phyloP scores from a whole-genome alignment of 176 grass and related monocot genomes.

The Otatea glauca region DNA sequence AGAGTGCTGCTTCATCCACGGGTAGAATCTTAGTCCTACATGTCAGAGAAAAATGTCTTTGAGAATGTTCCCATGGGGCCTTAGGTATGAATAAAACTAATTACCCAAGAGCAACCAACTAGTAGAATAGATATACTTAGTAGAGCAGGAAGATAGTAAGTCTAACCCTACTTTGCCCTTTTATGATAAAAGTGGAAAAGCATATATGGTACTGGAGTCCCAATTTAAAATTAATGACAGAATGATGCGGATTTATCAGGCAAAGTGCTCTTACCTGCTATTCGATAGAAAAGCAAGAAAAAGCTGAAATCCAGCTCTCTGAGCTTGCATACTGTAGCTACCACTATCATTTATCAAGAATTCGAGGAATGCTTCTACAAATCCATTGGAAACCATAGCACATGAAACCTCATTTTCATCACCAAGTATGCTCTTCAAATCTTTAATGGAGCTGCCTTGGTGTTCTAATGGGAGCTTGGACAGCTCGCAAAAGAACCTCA shows the following conservation, averaged over 20 bases:
- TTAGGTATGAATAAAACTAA: not conserved
- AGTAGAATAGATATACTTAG: constrained; percentile 9
- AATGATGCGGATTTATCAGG: not conserved
- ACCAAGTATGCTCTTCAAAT: constrained; percentile 71
- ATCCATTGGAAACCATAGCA: constrained; percentile 76
- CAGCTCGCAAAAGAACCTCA: constrained; percentile 68
- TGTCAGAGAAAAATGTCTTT: constrained; percentile 17
- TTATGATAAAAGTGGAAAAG: constrained; percentile 13
- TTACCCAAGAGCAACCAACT: constrained; percentile 6
- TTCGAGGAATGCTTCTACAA: constrained; percentile 77
- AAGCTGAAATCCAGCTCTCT: constrained; percentile 62
- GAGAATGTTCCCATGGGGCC: constrained; percentile 13
- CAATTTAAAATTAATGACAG: constrained; percentile 23
- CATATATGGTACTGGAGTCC: not conserved
- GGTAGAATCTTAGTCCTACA: constrained; percentile 59
- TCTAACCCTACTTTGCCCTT: constrained; percentile 1
- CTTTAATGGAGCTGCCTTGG: constrained; percentile 65
- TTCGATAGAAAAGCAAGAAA: constrained; percentile 69
- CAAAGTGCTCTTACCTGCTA: constrained; percentile 60
- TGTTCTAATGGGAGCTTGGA: constrained; percentile 69
- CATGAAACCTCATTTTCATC: constrained; percentile 61
- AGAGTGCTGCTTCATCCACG: constrained; percentile 60
- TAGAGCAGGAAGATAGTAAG: not conserved
- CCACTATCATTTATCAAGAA: constrained; percentile 64
- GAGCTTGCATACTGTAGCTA: constrained; percentile 50